Evolutionary conservation across 371 early-diverging fungal species (phyloP), one percentile per base, ranked within the genome.

Genomic region (Gilbertella persicaria): DNA sequence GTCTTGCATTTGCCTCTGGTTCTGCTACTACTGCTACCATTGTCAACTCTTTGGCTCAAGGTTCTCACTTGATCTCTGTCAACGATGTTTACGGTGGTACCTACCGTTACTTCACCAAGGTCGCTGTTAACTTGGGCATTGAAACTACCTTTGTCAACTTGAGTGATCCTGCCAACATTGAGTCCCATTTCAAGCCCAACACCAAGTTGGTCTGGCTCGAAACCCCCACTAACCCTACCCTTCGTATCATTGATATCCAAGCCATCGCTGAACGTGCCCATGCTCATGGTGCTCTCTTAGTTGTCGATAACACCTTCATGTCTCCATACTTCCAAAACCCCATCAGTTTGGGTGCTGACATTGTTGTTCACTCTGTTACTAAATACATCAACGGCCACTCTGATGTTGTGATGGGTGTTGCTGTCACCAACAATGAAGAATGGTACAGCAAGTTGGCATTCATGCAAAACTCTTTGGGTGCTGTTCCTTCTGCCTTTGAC

Each of bases 221-320:
- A 75, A 90, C 96, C 19, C 97, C 96, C 28, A 95, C 98, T 60
- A 98, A 98, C 82, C 97, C 98, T 38, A 96, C 96, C 21, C 82
- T 98, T 45, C 89, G 93, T 24, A 73, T 97, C 46, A 93, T 94
- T 35, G 98, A 98, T 67, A 97, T 98, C 66, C 67, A 70, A 23
- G 93, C 92, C 9, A 83, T 96, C 39, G 86, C 93, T 35, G 77
- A 88, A 45, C 80, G 89, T 43, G 86, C 90, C n/a, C 94, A 94
- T 71, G 71, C 80, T 28, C 79, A 86, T 56, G 88, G 86, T 45
- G 85, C 86, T 42, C 58, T 87, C 51, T 75, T 97, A 35, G 96
- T 95, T n/a, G 96, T 98, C 35, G 97, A 97, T 81, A 98, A 97
- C 85, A 98, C 98, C n/a, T 97, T 98, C 76, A 85, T 97, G 90